Conservation (phyloP, 176 grass and related monocot species). For the Carex scoparia region DNA sequence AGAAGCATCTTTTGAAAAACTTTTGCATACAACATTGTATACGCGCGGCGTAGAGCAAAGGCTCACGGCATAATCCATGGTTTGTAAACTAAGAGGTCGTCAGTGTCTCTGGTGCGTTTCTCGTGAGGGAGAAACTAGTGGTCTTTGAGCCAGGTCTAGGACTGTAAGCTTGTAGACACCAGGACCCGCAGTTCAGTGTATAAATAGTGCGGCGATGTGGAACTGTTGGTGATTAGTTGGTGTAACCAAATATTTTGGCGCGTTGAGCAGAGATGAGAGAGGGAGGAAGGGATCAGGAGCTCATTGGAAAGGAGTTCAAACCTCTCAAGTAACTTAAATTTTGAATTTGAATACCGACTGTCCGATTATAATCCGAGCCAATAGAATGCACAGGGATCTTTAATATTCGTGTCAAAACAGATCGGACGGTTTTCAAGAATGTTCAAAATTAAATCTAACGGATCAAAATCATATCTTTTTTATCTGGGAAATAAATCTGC, state of each 20-base stretch:
- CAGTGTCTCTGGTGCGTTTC: background rate
- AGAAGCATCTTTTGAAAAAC: too few relatives aligned
- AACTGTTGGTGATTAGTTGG: too few relatives aligned
- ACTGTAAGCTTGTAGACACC: too few relatives aligned
- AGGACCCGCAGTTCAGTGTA: too few relatives aligned
- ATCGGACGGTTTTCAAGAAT: too few relatives aligned
- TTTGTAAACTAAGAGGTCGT: background rate
- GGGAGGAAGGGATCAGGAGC: background rate
- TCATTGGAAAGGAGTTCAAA: too few relatives aligned
- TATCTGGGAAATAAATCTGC: background rate
- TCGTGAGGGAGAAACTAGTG: background rate
- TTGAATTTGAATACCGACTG: too few relatives aligned
- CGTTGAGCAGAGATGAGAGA: background rate
- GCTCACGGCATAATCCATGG: conserved; percentile 19
- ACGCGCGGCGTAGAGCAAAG: background rate
- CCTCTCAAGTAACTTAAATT: too few relatives aligned
- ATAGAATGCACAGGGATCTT: too few relatives aligned
- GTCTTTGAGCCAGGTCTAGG: background rate
- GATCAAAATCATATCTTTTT: background rate
- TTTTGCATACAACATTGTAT: background rate
- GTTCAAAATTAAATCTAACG: background rate
- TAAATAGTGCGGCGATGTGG: too few relatives aligned
- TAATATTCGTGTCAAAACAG: too few relatives aligned
- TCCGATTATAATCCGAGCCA: too few relatives aligned
- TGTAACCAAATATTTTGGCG: background rate